phyloP scores from a whole-genome alignment of 2,329 filamentous ascomycete genomes.

The Sordariomycetes sp. region DNA sequence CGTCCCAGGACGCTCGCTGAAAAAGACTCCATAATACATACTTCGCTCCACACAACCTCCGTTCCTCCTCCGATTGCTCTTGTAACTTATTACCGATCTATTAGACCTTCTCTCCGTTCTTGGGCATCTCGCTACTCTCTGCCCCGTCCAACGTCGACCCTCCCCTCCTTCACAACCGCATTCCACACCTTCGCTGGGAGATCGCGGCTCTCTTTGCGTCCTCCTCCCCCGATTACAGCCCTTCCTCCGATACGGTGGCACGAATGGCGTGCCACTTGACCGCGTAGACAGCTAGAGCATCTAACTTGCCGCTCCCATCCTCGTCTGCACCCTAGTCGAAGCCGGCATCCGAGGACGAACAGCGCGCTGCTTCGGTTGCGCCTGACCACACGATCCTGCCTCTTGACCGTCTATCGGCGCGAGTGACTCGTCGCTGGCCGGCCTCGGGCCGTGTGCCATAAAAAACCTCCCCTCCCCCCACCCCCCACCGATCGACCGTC shows the following conservation, averaged over 20 bases:
- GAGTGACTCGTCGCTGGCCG: not conserved
- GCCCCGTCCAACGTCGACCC: not conserved
- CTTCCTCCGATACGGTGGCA: not conserved
- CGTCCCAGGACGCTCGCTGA: not conserved
- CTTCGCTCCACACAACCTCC: not conserved
- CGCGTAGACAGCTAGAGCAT: not conserved
- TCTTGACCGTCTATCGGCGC: not conserved
- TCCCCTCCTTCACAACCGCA: not conserved
- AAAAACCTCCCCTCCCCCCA: conserved; percentile 1
- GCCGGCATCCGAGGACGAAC: not conserved
- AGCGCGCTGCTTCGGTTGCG: not conserved
- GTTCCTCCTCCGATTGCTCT: conserved; percentile 1
- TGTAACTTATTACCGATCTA: not conserved
- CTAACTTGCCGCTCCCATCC: not conserved
- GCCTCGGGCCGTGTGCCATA: conserved; percentile 5
- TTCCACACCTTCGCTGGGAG: not conserved
- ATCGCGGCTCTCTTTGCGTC: not conserved
- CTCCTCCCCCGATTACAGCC: not conserved
- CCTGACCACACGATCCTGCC: not conserved
- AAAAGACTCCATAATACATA: not conserved
- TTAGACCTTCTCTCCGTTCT: not conserved
- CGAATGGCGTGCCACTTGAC: not conserved
- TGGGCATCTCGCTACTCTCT: not conserved
- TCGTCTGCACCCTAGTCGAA: not conserved
- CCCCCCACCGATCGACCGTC: not conserved